Conservation (phyloP, 2,329 filamentous ascomycete genomes). For the Exutisphaerella laricina region DNA sequence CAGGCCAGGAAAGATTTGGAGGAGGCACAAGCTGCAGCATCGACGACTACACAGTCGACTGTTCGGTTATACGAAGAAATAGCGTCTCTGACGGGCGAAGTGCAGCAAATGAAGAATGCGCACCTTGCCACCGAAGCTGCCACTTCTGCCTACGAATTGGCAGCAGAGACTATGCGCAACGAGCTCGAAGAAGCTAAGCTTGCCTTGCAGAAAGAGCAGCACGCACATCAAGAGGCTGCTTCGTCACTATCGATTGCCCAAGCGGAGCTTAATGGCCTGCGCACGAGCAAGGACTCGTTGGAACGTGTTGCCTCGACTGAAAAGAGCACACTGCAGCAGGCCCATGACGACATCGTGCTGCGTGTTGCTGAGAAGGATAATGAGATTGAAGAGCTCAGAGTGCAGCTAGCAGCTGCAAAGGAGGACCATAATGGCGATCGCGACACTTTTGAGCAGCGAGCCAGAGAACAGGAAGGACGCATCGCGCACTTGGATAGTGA, state of each 20-base stretch:
- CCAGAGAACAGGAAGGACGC: slow-evolving; percentile 1
- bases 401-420: slow-evolving; percentile 5
- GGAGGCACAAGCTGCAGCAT: slow-evolving; percentile 3
- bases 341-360: slow-evolving; percentile 1
- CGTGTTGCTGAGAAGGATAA: slow-evolving; percentile 11
- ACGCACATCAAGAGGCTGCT: background rate
- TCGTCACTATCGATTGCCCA: background rate
- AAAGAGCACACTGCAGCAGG: slow-evolving; percentile 3
- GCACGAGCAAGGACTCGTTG: background rate
- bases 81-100: background rate
- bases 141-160: background rate
- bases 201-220: background rate
- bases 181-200: slow-evolving; percentile 11
- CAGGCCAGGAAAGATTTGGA: slow-evolving; percentile 4
- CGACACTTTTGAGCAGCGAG: slow-evolving; percentile 18
- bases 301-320: slow-evolving; percentile 2
- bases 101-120: background rate
- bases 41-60: too few species aligned
- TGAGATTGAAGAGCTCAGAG: slow-evolving; percentile 20
- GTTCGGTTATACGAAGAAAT: slow-evolving; percentile 4
- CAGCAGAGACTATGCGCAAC: slow-evolving; percentile 13
- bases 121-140: background rate
- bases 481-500: slow-evolving; percentile 1
- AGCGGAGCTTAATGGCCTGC: slow-evolving; percentile 1
- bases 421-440: slow-evolving; percentile 9